phyloP scores from a whole-genome alignment of 352 stramenopile species.

The Saprolegnia parasitica region DNA sequence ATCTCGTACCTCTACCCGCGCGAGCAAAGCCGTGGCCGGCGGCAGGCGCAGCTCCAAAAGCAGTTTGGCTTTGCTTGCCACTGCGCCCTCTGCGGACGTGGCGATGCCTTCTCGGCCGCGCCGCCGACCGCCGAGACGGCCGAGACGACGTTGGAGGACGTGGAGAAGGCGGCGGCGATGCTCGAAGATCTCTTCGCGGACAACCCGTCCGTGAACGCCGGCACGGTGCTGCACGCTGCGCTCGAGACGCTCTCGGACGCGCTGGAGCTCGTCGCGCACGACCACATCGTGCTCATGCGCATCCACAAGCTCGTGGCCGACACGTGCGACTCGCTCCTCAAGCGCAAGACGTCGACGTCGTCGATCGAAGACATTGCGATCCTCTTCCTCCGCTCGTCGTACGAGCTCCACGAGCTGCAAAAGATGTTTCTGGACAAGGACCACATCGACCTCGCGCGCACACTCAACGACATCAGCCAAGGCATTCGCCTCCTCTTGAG shows the following conservation, averaged over 20 bases:
- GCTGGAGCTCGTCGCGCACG: conserved; percentile 74
- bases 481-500: conserved; percentile 87
- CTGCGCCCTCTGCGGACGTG: conserved; percentile 59
- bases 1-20: conserved; percentile 92
- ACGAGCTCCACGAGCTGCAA: conserved; percentile 87
- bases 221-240: conserved; percentile 55
- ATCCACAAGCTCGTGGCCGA: conserved; percentile 90
- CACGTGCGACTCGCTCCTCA: conserved; percentile 79
- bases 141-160: conserved; percentile 18
- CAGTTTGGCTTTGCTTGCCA: conserved; percentile 90
- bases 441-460: conserved; percentile 89
- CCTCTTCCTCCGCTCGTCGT: conserved; percentile 81
- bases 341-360: conserved; percentile 33
- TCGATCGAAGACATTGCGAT: conserved; percentile 81
- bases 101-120: conserved; percentile 57
- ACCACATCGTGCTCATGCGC: conserved; percentile 85
- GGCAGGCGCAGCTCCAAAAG: conserved; percentile 76
- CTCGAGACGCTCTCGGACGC: conserved; percentile 78
- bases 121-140: conserved; percentile 29
- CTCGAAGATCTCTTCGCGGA: conserved; percentile 59
- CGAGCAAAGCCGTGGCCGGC: conserved; percentile 78
- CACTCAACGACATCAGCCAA: conserved; percentile 89
- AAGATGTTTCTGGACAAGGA: conserved; percentile 68
- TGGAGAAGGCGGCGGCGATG: conserved; percentile 39
- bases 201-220: conserved; percentile 43